Conservation (phyloP, 1,139 yeast genomes). For the Hansenula lynferdii region DNA sequence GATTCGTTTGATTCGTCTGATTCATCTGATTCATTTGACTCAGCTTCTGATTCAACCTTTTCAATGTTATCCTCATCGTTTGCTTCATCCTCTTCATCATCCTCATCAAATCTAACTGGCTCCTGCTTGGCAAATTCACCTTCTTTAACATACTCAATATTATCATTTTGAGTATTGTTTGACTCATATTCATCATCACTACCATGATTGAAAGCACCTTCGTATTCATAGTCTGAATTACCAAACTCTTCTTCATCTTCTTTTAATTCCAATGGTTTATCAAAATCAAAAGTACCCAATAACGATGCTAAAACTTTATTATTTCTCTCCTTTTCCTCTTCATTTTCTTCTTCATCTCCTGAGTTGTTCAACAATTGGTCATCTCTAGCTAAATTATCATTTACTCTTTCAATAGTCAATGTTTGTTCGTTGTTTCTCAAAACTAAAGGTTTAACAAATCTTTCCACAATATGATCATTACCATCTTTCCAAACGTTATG, state of each 20-base stretch:
- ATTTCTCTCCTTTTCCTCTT: slow-evolving; percentile 32
- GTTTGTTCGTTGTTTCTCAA: slow-evolving; percentile 17
- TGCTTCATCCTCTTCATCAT: slow-evolving; percentile 27
- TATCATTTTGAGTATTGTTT: slow-evolving; percentile 26
- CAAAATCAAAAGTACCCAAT: slow-evolving; percentile 51
- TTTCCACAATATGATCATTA: slow-evolving; percentile 72
- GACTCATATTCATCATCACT: slow-evolving; percentile 38
- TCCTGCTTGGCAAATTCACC: slow-evolving; percentile 23
- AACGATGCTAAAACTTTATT: slow-evolving; percentile 48
- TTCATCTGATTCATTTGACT: slow-evolving; percentile 24
- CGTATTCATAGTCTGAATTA: slow-evolving; percentile 44
- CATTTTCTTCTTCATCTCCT: slow-evolving; percentile 25
- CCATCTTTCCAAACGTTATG: slow-evolving; percentile 83
- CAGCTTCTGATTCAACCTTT: slow-evolving; percentile 22
- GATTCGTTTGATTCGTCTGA: slow-evolving; percentile 28
- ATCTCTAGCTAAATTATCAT: slow-evolving; percentile 21
- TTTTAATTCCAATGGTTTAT: slow-evolving; percentile 51
- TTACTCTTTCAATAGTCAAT: slow-evolving; percentile 16
- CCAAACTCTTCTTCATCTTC: slow-evolving; percentile 39
- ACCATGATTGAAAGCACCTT: slow-evolving; percentile 31
- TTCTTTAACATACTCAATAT: slow-evolving; percentile 19
- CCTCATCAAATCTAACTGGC: slow-evolving; percentile 24
- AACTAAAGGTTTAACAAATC: slow-evolving; percentile 27
- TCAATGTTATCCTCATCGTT: not conserved
- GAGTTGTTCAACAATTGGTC: slow-evolving; percentile 14